Percentiles rank a stretch among this genome's conserved stretches.
These are phyloP conservation scores for Paramecium biaurelia DNA, from an alignment of 73 alveolate species.

Conservation along the genomic window DNA sequence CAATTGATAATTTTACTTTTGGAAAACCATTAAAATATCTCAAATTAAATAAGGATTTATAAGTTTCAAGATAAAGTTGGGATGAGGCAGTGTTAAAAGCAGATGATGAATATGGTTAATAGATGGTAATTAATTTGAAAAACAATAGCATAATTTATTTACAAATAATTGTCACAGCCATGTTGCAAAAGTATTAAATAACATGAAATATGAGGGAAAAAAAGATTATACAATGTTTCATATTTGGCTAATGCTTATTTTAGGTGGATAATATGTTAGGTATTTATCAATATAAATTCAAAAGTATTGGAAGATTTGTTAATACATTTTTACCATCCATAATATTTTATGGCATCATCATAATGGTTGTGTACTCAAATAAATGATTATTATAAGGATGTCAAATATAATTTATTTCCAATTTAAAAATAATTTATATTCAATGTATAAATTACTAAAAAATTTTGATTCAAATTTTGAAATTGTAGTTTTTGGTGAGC, in stretches of 20 bases:
- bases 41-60: conserved; percentile 13
- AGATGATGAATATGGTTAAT: conserved; percentile 23
- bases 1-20: conserved; percentile 91
- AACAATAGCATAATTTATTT: conserved; percentile 54
- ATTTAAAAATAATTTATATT: not conserved
- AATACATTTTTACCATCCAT: not conserved
- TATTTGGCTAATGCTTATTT: conserved; percentile 67
- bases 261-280: conserved; percentile 64
- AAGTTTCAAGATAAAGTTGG: not conserved
- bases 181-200: conserved; percentile 70
- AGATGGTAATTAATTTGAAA: not conserved
- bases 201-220: conserved; percentile 64
- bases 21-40: conserved; percentile 92
- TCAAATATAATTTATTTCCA: not conserved
- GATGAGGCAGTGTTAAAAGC: conserved; percentile 38
- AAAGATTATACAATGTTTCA: conserved; percentile 68
- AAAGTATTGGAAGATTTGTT: not conserved
- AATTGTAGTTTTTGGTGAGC: too few species aligned
- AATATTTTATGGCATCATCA: not conserved
- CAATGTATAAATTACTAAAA: not conserved
- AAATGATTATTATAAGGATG: not conserved
- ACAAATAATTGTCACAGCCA: conserved; percentile 76
- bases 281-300: not conserved
- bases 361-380: not conserved
- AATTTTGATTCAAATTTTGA: not conserved